phyloP scores from a whole-genome alignment of 2,329 filamentous ascomycete genomes.

The Pseudocercospora eumusae region DNA sequence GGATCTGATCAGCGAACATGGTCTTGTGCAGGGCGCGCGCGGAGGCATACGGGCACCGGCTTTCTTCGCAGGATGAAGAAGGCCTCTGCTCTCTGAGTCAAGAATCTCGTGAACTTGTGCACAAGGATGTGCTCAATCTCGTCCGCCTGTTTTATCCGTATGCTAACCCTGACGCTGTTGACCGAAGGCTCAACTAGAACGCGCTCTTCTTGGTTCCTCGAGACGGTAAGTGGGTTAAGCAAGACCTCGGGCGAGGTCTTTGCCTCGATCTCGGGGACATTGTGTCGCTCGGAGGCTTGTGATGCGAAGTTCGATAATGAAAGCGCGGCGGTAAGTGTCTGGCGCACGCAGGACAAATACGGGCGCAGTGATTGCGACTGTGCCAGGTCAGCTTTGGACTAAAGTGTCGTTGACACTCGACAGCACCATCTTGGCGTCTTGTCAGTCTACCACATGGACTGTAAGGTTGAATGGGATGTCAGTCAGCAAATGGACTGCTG shows the following conservation, averaged over 20 bases:
- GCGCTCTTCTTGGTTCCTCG: constrained; percentile 94
- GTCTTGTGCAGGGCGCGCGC: neutral
- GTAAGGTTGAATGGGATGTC: neutral
- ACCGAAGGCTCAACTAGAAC: constrained; percentile 95
- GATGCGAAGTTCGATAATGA: constrained; percentile 97
- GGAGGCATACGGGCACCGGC: constrained; percentile 74
- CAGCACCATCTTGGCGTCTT: constrained; percentile 23
- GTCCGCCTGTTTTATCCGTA: constrained; percentile 99
- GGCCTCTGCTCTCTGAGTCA: constrained; percentile 92
- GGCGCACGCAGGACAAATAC: constrained; percentile 94
- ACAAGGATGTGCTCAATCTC: constrained; percentile 98
- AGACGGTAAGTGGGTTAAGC: constrained; percentile 84
- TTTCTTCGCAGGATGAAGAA: constrained; percentile 97
- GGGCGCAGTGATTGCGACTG: constrained; percentile 95
- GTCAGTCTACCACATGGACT: constrained; percentile 7
- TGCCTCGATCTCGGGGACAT: constrained; percentile 96
- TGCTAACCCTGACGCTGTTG: constrained; percentile 95
- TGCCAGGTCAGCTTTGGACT: constrained; percentile 18
- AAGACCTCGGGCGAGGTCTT: constrained; percentile 90
- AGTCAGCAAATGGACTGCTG: neutral
- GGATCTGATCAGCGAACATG: constrained; percentile 22
- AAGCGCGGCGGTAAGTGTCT: constrained; percentile 88
- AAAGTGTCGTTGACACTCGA: neutral
- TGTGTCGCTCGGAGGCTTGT: constrained; percentile 93
- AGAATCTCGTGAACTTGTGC: constrained; percentile 96